These are phyloP conservation scores for Amylocystis lapponica DNA, from an alignment of 768 basidiomycete species.

Conservation along the genomic window DNA sequence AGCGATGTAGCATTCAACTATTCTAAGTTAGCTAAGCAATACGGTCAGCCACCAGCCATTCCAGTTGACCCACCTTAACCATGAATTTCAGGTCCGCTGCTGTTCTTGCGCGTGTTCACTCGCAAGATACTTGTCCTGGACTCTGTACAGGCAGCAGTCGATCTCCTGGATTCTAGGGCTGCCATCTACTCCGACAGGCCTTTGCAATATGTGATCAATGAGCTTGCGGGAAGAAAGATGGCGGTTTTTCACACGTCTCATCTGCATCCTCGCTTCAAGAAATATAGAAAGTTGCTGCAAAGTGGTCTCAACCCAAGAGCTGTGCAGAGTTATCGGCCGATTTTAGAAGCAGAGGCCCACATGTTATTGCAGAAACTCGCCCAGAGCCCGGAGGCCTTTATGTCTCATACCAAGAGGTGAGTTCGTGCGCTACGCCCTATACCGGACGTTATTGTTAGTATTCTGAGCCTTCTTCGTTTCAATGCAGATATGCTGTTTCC, in stretches of 20 bases:
- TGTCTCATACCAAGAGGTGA: constrained; percentile 4
- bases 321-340: constrained; percentile 24
- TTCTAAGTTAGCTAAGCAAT: not conserved
- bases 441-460: not conserved
- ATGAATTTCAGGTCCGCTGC: constrained; percentile 20
- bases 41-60: not conserved
- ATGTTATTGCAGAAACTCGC: constrained; percentile 8
- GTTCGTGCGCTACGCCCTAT: not conserved
- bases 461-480: not conserved
- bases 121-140: constrained; percentile 25
- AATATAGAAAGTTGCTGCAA: constrained; percentile 26
- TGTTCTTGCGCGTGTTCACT: constrained; percentile 23
- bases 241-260: not conserved
- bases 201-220: constrained; percentile 29
- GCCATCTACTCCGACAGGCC: constrained; percentile 28
- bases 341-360: constrained; percentile 23
- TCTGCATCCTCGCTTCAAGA: constrained; percentile 10
- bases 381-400: constrained; percentile 1
- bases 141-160: constrained; percentile 19
- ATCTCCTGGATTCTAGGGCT: constrained; percentile 24
- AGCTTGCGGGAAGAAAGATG: constrained; percentile 24
- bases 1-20: not conserved
- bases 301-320: constrained; percentile 23
- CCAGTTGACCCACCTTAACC: not conserved
- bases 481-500: not conserved